Base-by-base conservation (phyloP, 148 eudicot genomes). In the Salicornia ramosissima region DNA sequence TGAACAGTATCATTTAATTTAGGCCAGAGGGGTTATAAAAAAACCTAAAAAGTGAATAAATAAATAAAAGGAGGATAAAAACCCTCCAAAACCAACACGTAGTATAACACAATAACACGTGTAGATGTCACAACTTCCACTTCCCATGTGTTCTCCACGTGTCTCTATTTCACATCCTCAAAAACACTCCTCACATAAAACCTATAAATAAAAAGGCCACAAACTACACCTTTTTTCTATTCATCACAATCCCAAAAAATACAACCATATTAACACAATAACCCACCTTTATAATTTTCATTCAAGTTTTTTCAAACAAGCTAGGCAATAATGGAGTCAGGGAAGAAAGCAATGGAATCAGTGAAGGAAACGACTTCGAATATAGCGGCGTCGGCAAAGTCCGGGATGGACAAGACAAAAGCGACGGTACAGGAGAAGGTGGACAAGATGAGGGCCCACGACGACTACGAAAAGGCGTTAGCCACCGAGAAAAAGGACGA, bases 401-500 rank as follows among this genome's bases (percentile, higher is more conserved):
- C 96, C 13, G 96, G 96, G 24, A 65, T 73, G 78, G 91, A 89
- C 67, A 89, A 89, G 67, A 73, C 91, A 22, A 87, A 75, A 63
- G 91, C 91, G 21, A 74, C 83, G 54, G 42, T 78, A 14, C 86
- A 85, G 46, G 96, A 85, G 63, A 85, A 87, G 76, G 86, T 79
- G 0, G 77, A 78, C 30, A 75, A 75, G 54, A 68, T 75, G 72
- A 72, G 34, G 4, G 75, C 91, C 2, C 70, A 75, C 26, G 83
- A 79, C 72, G 81, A 82, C 16, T 25, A 53, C 11, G 74, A 90
- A 18, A 89, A 87, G 53, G 81, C 76, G 5, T 22, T 83, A 64
- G 96, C 89, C 0, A 85, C 85, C 0, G 79, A 85, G 53, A 73
- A 49, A 19, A 88, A 84, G 39, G 83, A 86, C 16, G 81, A 81